phyloP scores from a whole-genome alignment of 108 stramenopile genomes.

The Discostella stelligeroides region DNA sequence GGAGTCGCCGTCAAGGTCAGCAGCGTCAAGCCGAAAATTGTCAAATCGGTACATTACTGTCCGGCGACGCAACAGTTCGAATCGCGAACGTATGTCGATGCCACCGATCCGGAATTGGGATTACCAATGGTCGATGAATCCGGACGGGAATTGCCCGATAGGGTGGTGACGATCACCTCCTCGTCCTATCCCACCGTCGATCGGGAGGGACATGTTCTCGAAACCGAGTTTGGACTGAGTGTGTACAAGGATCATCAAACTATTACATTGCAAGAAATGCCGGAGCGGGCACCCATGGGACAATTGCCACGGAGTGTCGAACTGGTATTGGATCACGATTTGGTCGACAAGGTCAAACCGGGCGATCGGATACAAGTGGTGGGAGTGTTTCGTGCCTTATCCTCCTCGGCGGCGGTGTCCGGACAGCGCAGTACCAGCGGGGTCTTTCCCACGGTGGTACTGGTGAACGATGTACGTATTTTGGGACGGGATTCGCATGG shows the following conservation, averaged over 20 bases:
- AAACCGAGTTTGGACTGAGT: conserved; percentile 96
- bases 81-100: conserved; percentile 91
- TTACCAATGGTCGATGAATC: conserved; percentile 72
- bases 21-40: conserved; percentile 93
- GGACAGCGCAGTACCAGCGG: conserved; percentile 64
- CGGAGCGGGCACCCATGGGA: conserved; percentile 97
- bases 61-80: conserved; percentile 82
- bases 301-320: conserved; percentile 97
- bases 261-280: conserved; percentile 95
- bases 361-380: conserved; percentile 94
- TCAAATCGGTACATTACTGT: conserved; percentile 96
- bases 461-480: conserved; percentile 94
- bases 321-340: conserved; percentile 89
- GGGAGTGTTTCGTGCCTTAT: conserved; percentile 93
- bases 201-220: conserved; percentile 87
- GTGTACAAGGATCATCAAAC: conserved; percentile 97
- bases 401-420: conserved; percentile 48
- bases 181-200: conserved; percentile 92
- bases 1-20: conserved; percentile 94
- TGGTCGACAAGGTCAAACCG: conserved; percentile 96
- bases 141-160: conserved; percentile 77
- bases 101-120: conserved; percentile 94
- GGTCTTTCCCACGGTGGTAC: conserved; percentile 92
- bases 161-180: conserved; percentile 78
- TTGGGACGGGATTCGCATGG: conserved; percentile 86